Base-by-base conservation (phyloP, 1,139 yeast genomes). In the Nakaseomyces delphensis region DNA sequence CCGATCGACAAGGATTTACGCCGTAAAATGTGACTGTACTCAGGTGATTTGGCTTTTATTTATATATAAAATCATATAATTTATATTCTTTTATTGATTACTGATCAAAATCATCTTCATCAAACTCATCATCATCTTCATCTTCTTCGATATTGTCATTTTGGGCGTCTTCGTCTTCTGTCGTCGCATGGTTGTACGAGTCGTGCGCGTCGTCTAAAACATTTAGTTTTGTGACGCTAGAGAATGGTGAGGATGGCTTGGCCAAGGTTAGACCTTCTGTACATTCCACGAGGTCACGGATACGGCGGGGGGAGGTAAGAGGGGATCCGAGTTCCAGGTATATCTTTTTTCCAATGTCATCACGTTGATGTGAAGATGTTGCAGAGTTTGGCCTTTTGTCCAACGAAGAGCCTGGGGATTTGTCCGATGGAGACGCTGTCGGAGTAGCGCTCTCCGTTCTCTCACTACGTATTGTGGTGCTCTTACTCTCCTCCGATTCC, bases 251-350 rank as follows among this genome's bases (percentile, higher is more conserved):
- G 3, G 55, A 53, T 6, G 40, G 27, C 16, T 37, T 43, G n/a
- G 46, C 15, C 15, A 45, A 30, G 2, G 55, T 48, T 15, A 52
- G 28, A 19, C 40, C 46, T 15, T 36, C 39, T n/a, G 28, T 14
- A 11, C 21, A 13, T 19, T 38, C 44, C 11, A 38, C 14, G 36
- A 35, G 39, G 24, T 36, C 37, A 13, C 16, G 43, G 20, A 36
- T 38, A 37, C 52, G 29, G 15, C 42, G 48, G 4, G 65, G 64
- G 2, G 63, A 59, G 4, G 57, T 50, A 21, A 59, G 44, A 3
- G 63, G 63, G 0, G 65, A 60, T 1, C 63, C 63, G 20, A 60
- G 45, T 20, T 55, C 54, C 20, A 60, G 49, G 40, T 60, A 60
- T 29, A 60, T 53, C 39, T 54, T 55, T 31, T 51, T 51, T 3